phyloP scores from a whole-genome alignment of 2,329 filamentous ascomycete genomes.

The Cladophialophora psammophila region DNA sequence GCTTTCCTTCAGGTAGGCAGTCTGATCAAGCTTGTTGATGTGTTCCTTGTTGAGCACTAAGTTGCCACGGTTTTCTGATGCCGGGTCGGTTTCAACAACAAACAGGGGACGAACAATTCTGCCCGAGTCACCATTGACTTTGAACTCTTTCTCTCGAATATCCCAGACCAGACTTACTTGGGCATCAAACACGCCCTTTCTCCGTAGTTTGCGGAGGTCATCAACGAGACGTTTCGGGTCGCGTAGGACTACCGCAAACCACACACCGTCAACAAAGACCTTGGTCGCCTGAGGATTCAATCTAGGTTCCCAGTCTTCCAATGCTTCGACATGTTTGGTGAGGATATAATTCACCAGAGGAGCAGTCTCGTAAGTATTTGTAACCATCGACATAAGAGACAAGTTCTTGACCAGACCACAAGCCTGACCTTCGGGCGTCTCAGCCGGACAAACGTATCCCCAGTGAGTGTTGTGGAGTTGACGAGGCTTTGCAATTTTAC shows the following conservation, averaged over 20 bases:
- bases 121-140: constrained; percentile 96
- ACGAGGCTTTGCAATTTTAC: constrained; percentile 96
- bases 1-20: constrained; percentile 62
- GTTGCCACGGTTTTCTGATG: constrained; percentile 76
- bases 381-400: constrained; percentile 97
- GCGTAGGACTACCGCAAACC: constrained; percentile 87
- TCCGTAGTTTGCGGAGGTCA: constrained; percentile 77
- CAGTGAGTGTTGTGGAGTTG: constrained; percentile 99
- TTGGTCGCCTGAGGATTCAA: constrained; percentile 92
- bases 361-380: constrained; percentile 88
- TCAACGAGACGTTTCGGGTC: constrained; percentile 85
- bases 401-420: constrained; percentile 98
- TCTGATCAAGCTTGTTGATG: constrained; percentile 72
- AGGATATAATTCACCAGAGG: constrained; percentile 96
- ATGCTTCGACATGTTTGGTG: constrained; percentile 90
- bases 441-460: constrained; percentile 95
- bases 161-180: constrained; percentile 96
- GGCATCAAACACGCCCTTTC: constrained; percentile 82
- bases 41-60: constrained; percentile 86
- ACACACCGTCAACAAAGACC: constrained; percentile 96
- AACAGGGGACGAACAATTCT: constrained; percentile 93
- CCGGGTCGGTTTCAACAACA: constrained; percentile 84
- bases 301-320: constrained; percentile 91
- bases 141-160: constrained; percentile 96
- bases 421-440: constrained; percentile 97